phyloP scores from a whole-genome alignment of 2,329 filamentous ascomycete species.

The Trichoderma sp. region DNA sequence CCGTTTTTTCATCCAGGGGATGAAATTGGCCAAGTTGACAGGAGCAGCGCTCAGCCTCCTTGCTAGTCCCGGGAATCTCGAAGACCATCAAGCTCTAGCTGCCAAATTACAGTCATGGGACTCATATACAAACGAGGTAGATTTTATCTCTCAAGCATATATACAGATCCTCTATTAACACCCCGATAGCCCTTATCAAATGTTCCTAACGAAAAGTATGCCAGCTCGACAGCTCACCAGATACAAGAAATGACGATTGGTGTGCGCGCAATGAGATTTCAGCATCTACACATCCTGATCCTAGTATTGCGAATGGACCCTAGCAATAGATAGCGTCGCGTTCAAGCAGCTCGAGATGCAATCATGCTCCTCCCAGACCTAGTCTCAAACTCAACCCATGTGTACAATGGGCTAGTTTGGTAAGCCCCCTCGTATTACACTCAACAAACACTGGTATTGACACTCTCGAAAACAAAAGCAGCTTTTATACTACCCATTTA shows the following conservation, averaged over 20 bases:
- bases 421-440: neutral
- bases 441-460: neutral
- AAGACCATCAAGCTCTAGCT: neutral
- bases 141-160: neutral
- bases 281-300: slow-evolving; percentile 10
- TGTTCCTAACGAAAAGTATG: neutral
- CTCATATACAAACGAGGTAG: neutral
- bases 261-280: neutral
- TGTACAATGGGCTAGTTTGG: slow-evolving; percentile 18
- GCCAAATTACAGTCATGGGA: neutral
- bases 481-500: slow-evolving; percentile 12
- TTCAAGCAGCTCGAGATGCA: slow-evolving; percentile 3
- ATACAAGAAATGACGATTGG: slow-evolving; percentile 5
- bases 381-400: slow-evolving; percentile 7
- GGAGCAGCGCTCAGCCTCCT: neutral
- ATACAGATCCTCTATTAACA: neutral
- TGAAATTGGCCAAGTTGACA: neutral
- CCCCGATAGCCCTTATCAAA: neutral
- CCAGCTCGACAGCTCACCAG: neutral
- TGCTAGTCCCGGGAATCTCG: neutral
- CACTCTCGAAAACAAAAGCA: neutral
- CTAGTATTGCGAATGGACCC: neutral
- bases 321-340: neutral
- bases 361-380: slow-evolving; percentile 1
- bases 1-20: neutral